Percentiles rank a stretch among this genome's conserved stretches.
These are phyloP conservation scores for Lentinula detonsa DNA, from an alignment of 768 basidiomycete species.

Conservation along the genomic window DNA sequence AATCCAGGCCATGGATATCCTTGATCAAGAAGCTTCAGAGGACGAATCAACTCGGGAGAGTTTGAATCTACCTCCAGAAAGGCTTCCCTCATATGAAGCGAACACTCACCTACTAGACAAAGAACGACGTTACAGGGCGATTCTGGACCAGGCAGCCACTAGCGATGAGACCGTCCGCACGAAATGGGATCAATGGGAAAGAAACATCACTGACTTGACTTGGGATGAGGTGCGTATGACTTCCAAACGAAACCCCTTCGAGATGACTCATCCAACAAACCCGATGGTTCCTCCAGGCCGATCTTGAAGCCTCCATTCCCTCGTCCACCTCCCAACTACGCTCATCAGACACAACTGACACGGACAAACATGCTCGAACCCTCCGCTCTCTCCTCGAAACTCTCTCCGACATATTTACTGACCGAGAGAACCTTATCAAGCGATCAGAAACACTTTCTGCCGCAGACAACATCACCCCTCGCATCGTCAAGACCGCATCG, in stretches of 20 bases:
- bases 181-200: slow-evolving; percentile 90
- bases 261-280: not conserved
- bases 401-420: slow-evolving; percentile 64
- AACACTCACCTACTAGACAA: slow-evolving; percentile 70
- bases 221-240: slow-evolving; percentile 41
- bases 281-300: slow-evolving; percentile 34
- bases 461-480: slow-evolving; percentile 67
- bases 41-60: slow-evolving; percentile 66
- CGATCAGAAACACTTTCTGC: slow-evolving; percentile 57
- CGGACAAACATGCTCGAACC: slow-evolving; percentile 59
- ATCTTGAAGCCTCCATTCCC: slow-evolving; percentile 63
- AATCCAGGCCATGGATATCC: slow-evolving; percentile 73
- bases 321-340: slow-evolving; percentile 41
- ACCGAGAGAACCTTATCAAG: slow-evolving; percentile 55
- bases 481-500: slow-evolving; percentile 60
- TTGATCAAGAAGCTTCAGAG: slow-evolving; percentile 88
- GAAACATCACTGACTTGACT: slow-evolving; percentile 61
- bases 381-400: slow-evolving; percentile 73
- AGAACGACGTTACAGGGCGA: slow-evolving; percentile 63
- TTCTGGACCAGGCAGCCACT: slow-evolving; percentile 62
- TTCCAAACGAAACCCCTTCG: not conserved
- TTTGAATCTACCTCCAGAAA: slow-evolving; percentile 29
- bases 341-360: slow-evolving; percentile 40
- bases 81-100: slow-evolving; percentile 72
- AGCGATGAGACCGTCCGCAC: slow-evolving; percentile 73